Conservation (phyloP, 1,284 basidiomycete genomes). For the Cutaneotrichosporon sp. region DNA sequence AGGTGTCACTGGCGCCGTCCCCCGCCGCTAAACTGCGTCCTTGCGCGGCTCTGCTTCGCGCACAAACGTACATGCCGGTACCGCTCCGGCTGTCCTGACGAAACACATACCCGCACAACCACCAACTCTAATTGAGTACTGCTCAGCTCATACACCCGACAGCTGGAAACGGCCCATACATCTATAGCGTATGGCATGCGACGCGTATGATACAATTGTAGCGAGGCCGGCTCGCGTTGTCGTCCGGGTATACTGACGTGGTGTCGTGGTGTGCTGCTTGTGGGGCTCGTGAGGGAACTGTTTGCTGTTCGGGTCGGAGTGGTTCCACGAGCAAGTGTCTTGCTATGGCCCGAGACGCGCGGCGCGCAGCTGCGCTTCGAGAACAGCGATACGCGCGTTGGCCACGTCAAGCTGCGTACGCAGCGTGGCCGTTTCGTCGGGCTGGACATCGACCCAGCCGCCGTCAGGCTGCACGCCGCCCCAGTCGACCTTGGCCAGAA, state of each 20-base stretch:
- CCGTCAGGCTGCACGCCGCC: conserved; percentile 5
- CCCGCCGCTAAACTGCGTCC: too few species aligned
- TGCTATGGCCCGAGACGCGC: background rate
- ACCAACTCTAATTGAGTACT: too few species aligned
- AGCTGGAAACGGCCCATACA: conserved; percentile 1
- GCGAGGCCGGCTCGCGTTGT: too few species aligned
- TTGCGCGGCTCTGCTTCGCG: too few species aligned
- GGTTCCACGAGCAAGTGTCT: too few species aligned
- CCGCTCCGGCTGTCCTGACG: too few species aligned
- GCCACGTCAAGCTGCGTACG: conserved; percentile 3
- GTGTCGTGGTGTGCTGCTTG: too few species aligned
- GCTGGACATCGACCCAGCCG: conserved; percentile 3
- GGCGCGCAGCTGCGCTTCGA: conserved; percentile 7
- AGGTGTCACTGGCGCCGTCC: background rate
- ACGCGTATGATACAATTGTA: background rate
- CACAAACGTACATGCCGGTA: too few species aligned
- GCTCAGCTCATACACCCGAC: conserved; percentile 2
- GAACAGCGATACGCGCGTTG: background rate
- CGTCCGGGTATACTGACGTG: too few species aligned
- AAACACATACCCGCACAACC: too few species aligned
- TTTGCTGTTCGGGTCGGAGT: too few species aligned
- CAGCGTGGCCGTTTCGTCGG: background rate
- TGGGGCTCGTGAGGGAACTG: too few species aligned
- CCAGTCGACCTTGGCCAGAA: conserved; percentile 65
- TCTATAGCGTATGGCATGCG: background rate